Evolutionary conservation across 192 early-diverging fungal genomes (phyloP).

Genomic region (Diversispora epigaea): DNA sequence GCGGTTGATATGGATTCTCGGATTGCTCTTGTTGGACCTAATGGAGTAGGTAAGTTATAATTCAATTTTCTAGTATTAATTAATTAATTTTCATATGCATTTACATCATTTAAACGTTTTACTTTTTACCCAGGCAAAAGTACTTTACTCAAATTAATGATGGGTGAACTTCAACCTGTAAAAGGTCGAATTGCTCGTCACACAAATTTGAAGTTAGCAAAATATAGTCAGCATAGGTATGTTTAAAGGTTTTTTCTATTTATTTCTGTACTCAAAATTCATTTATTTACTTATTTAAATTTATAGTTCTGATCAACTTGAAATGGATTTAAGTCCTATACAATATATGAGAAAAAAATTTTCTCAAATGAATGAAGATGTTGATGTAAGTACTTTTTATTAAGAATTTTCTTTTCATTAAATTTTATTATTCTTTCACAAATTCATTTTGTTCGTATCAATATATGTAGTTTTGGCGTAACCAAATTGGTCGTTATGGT

Average conservation of each 20-base stretch:
- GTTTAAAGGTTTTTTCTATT: neutral
- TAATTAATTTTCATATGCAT: neutral
- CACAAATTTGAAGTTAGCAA: conserved; percentile 89
- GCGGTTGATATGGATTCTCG: conserved; percentile 98
- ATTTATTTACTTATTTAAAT: neutral
- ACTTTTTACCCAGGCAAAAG: conserved; percentile 58
- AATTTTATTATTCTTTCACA: neutral
- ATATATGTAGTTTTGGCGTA: conserved; percentile 73
- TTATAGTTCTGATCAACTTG: conserved; percentile 85
- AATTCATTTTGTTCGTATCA: too few species aligned
- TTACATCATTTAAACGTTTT: neutral
- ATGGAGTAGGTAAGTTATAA: conserved; percentile 79
- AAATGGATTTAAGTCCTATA: conserved; percentile 81
- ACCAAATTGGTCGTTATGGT: conserved; percentile 89
- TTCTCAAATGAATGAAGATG: conserved; percentile 77
- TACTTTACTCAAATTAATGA: conserved; percentile 97
- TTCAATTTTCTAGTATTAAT: neutral
- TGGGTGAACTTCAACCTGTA: conserved; percentile 80
- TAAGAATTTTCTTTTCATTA: neutral
- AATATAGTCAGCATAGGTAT: conserved; percentile 91
- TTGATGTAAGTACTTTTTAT: conserved; percentile 41
- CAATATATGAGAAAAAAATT: conserved; percentile 89
- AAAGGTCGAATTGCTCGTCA: conserved; percentile 86
- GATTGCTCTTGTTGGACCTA: conserved; percentile 95
- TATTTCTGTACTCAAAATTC: too few species aligned